Base-by-base conservation (phyloP, 352 stramenopile species). In the Peronosclerospora sorghi region DNA sequence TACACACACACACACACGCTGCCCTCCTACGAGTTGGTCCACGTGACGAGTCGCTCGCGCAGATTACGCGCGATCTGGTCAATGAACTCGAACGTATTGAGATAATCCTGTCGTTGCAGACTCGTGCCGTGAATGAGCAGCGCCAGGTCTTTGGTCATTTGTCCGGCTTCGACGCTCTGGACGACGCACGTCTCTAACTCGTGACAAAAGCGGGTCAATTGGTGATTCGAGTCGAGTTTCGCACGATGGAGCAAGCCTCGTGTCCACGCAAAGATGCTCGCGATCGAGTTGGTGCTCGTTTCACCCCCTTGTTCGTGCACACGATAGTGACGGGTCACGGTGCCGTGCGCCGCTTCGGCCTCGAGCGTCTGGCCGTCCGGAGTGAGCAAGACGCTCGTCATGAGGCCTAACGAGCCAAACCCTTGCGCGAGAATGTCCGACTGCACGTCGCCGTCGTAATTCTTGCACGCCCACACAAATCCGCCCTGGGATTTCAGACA, bases 381-480 rank as follows among this genome's bases (percentile, higher is more conserved):
- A 0, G 76, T 75, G 26, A 94, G 56, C 29, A 95, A 51, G 41
- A 95, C 83, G 21, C 58, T 81, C 24, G 83, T 95, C 83, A 95
- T 94, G 10, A 95, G 64, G 5, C 83, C 83, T 3, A 95, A 66
- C 32, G 79, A 93, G 35, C 83, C 83, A 48, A 82, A 95, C 19
- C 81, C 83, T 63, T 95, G 83, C 1, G 83, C 83, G 1, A 95
- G 34, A 35, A 89, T 91, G 51, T 94, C 83, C n/a, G 73, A 90
- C 61, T 91, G 78, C 54, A 95, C 81, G 56, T 95, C 83, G 20
- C 81, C 83, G 51, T 95, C 83, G 58, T 95, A 95, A 68, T 94
- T 95, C 74, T 95, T 95, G 65, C 68, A 86, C 8, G 81, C 81
- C 83, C 83, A 95, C 10, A 95, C 79, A 41, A 95, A 92, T 40